A percentile compares a stretch with the other conserved stretches of the same genome.
These are phyloP conservation scores for Durio zibethinus DNA, from an alignment of 345 rosid species.

Conservation along the genomic window DNA sequence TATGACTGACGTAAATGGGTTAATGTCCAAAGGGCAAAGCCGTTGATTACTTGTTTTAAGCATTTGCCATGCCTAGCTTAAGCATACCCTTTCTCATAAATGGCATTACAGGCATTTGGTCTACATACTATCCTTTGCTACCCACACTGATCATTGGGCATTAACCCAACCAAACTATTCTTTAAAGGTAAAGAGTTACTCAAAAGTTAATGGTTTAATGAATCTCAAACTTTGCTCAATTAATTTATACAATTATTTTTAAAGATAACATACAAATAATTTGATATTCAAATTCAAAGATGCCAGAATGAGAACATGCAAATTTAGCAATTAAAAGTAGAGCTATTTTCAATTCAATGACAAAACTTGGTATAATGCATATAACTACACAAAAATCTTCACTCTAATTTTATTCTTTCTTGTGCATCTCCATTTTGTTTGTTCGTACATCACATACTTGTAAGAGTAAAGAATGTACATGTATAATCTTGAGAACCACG, in stretches of 20 bases:
- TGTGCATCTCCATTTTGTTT: slow-evolving; percentile 27
- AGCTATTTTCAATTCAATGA: slow-evolving; percentile 21
- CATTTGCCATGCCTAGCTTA: not conserved
- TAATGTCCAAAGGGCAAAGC: too few species aligned
- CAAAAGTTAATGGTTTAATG: too few species aligned
- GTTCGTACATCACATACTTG: slow-evolving; percentile 24
- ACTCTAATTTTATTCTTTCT: slow-evolving; percentile 34
- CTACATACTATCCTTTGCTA: not conserved
- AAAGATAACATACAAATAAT: too few species aligned
- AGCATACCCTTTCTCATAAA: not conserved
- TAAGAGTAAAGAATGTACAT: slow-evolving; percentile 24
- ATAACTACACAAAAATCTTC: slow-evolving; percentile 24
- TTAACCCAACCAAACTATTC: not conserved
- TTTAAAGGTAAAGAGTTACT: too few species aligned
- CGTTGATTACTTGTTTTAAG: not conserved
- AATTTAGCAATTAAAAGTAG: not conserved
- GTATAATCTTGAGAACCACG: slow-evolving; percentile 22
- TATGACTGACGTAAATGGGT: too few species aligned
- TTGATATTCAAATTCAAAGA: too few species aligned
- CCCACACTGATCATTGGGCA: not conserved
- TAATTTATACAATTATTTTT: too few species aligned
- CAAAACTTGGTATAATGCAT: slow-evolving; percentile 33
- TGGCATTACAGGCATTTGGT: not conserved
- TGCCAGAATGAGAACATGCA: not conserved
- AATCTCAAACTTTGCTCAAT: too few species aligned